Evolutionary conservation across 805 yeast genomes (phyloP), one percentile per base, ranked within the genome.

Genomic region (Barnettozyma sp.): DNA sequence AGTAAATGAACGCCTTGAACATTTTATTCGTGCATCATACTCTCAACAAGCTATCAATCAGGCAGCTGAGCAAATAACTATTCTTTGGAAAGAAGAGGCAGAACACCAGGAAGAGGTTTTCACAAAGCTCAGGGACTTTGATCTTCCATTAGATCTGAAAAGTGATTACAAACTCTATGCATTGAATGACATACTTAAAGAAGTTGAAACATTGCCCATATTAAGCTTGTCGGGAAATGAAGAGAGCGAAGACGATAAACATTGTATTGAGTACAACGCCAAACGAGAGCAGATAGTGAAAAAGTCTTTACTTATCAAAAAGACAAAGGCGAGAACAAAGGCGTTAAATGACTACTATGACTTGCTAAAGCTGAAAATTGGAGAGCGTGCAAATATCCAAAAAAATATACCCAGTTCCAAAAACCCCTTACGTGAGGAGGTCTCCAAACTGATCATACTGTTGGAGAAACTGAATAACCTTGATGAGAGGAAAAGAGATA

Each of bases 1-100:
- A 16, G 21, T 26, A 6, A 16, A 17, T 21, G 12, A 22, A 28
- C 33, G 28, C 12, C 21, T 17, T 4, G 25, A 30, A 2, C 39
- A 42, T 4, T 35, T 39, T 28, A 42, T 39, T 17, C 30, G 21
- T 7, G 28, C 23, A 19, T 36, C 29, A 16, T 49, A 36, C 35
- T 49, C 56, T 7, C 38, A 39, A 16, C 54, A 53, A 29, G 41
- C 57, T 6, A 37, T 46, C 9, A 39, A 37, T 14, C 47, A 50
- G 22, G 32, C 41, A 4, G 32, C 40, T 13, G 50, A 50, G 16
- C 57, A 53, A 18, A 41, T 51, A 3, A 8, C 35, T 4, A 35
- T 37, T 8, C 11, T 49, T 18, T 38, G 49, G 44, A 36, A 41
- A 5, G 41, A 43, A 9, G 24, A 35, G 21, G 11, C 27, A 1